These are phyloP conservation scores for Anaeromyces robustus DNA, from an alignment of 192 early-diverging fungal genomes.

Conservation along the genomic window DNA sequence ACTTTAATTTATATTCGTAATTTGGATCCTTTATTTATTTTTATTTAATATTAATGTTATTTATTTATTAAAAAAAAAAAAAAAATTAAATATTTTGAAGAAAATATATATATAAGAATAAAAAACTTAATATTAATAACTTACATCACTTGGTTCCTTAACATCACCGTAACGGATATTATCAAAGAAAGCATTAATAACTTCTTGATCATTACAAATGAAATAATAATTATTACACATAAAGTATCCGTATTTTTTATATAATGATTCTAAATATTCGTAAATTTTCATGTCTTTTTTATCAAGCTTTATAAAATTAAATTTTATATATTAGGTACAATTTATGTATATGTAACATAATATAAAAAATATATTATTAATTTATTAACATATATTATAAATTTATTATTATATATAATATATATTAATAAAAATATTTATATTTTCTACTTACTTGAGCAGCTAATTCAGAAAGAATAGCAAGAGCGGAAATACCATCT, in stretches of 20 bases:
- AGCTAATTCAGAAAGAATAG: slow-evolving; percentile 59
- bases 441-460: slow-evolving; percentile 40
- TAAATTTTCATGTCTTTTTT: not conserved
- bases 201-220: slow-evolving; percentile 54
- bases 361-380: too few relatives aligned
- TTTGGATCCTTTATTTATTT: slow-evolving; percentile 10
- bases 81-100: too few relatives aligned
- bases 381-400: too few relatives aligned
- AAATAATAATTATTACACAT: slow-evolving; percentile 78
- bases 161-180: slow-evolving; percentile 62
- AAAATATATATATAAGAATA: too few relatives aligned
- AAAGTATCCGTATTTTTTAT: slow-evolving; percentile 55
- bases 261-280: not conserved
- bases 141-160: not conserved
- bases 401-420: not conserved
- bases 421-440: not conserved
- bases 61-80: too few relatives aligned
- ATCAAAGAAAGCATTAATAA: slow-evolving; percentile 58
- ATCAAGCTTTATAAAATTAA: not conserved
- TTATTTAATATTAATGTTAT: not conserved
- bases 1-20: slow-evolving; percentile 25
- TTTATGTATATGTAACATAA: too few relatives aligned
- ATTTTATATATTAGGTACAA: not conserved
- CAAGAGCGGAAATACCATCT: slow-evolving; percentile 78
- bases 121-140: not conserved